These are phyloP conservation scores for Ogataea saltuana DNA, from an alignment of 805 yeast species.

Conservation along the genomic window DNA sequence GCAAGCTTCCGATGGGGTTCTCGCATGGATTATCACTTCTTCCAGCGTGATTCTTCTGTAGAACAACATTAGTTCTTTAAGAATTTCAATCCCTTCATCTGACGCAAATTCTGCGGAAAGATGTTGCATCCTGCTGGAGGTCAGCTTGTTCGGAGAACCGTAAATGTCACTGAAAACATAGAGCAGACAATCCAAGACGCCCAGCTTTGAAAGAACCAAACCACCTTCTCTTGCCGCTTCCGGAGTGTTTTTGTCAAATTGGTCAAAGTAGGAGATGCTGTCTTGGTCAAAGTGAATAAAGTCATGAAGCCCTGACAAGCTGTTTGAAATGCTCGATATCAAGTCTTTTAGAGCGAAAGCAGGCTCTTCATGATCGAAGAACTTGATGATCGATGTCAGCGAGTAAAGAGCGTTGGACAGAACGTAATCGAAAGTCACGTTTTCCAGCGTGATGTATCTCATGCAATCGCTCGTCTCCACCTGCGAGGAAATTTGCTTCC, in stretches of 20 bases:
- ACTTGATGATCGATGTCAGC: constrained; percentile 53
- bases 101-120: constrained; percentile 43
- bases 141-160: constrained; percentile 51
- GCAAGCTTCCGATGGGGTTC: constrained; percentile 49
- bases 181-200: constrained; percentile 45
- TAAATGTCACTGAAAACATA: constrained; percentile 57
- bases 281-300: constrained; percentile 34
- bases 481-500: constrained; percentile 43
- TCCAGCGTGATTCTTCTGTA: constrained; percentile 55
- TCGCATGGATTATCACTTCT: constrained; percentile 52
- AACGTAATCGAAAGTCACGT: constrained; percentile 63
- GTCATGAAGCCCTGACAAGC: constrained; percentile 22
- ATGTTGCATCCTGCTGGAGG: constrained; percentile 45
- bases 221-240: constrained; percentile 34
- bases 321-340: constrained; percentile 15
- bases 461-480: constrained; percentile 48
- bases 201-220: constrained; percentile 37
- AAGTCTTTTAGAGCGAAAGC: constrained; percentile 43
- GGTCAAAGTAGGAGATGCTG: constrained; percentile 39
- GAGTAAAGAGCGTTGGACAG: constrained; percentile 55
- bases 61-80: constrained; percentile 46
- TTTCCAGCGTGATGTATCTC: constrained; percentile 46
- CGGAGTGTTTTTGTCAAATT: constrained; percentile 31
- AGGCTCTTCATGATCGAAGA: constrained; percentile 55
- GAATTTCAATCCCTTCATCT: constrained; percentile 41